Evolutionary conservation across 805 yeast genomes (phyloP), one percentile per base, ranked within the genome.

Genomic region (Yarrowia sp.): DNA sequence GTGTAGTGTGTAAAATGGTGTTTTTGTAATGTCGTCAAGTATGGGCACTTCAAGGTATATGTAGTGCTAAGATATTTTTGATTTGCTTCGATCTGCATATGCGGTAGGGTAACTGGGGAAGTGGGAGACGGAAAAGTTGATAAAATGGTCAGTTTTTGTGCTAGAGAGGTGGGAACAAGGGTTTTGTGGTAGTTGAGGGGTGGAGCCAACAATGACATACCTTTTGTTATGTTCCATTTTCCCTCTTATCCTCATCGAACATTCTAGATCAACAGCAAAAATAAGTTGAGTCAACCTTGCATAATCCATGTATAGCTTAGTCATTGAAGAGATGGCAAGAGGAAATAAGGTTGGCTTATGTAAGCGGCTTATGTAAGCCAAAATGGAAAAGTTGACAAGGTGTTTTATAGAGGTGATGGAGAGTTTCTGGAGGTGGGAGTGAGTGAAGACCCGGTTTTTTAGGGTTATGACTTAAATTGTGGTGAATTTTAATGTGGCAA

Each of bases 51-150:
- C 30, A 24, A 24, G 30, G 30, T 52, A 19, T 52, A 38, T 36
- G 24, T 50, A 50, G 24, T 50, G 30, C 0, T 2, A 15, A n/a
- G 33, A 50, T 50, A 50, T n/a, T 50, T 50, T 52, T 36, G 43
- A 52, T 55, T 55, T 55, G 44, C 46, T 55, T 55, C 58, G 61
- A 53, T 43, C 33, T 58, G 39, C 47, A 58, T 58, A 42, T 58
- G 64, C 50, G 19, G 64, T 58, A 58, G 64, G 64, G 64, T 58
- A 58, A 56, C 30, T n/a, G n/a, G n/a, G n/a, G n/a, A 58, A 15
- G 6, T 14, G 20, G 63, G 39, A 3, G 24, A 15, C 15, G 34
- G 34, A 17, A n/a, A 13, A 9, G 30, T 4, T 24, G n/a, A 5
- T 24, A 24, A 5, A 24, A 24, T 24, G 30, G 30, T 24, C 30